Evolutionary conservation across 2,329 filamentous ascomycete species (phyloP), one percentile per base, ranked within the genome.

Genomic region (Trichoderma sp.): DNA sequence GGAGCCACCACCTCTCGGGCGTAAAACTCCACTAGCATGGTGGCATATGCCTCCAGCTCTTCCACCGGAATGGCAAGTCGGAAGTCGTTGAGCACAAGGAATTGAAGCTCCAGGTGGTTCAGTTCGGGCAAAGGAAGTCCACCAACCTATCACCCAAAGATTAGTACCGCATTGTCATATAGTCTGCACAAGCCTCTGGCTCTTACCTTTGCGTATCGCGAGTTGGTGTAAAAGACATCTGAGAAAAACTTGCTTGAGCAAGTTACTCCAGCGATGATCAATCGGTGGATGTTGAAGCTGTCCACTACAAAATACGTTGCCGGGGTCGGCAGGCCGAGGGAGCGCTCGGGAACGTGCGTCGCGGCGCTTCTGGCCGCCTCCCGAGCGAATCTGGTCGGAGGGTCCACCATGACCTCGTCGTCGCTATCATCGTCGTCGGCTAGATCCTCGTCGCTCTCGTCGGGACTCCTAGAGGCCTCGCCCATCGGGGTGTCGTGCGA

Each of bases 231-330:
- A 78, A 99, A 99, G 53, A 98, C 95, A 83, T 99, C 89, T 6
- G 95, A 98, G 83, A 99, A 99, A 86, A 98, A 99, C 82, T 99
- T 99, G 88, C 95, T 98, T 6, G 96, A 95, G 82, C 96, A 98
- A 3, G 96, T 99, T 58, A 99, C 96, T 43, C 95, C 96, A 2
- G 96, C 94, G 79, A 99, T 99, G 69, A 98, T 95, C 70, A 99
- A 85, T 70, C 96, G 91, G 80, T 99, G 96, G 74, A 99, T 98
- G 82, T 99, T 99, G 85, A 96, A 99, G 83, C 96, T 98, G 83
- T 99, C 96, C 12, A 98, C 96, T 53, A 98, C 95, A 79, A 99
- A 98, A 72, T 88, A 90, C 9, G 87, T 88, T 6, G 86, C 85
- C n/a, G 81, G 75, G 7, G 62, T 53, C 20, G 74, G 77, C 55